phyloP scores from a whole-genome alignment of 2,329 filamentous ascomycete species.

The Calonectria leucothoes region DNA sequence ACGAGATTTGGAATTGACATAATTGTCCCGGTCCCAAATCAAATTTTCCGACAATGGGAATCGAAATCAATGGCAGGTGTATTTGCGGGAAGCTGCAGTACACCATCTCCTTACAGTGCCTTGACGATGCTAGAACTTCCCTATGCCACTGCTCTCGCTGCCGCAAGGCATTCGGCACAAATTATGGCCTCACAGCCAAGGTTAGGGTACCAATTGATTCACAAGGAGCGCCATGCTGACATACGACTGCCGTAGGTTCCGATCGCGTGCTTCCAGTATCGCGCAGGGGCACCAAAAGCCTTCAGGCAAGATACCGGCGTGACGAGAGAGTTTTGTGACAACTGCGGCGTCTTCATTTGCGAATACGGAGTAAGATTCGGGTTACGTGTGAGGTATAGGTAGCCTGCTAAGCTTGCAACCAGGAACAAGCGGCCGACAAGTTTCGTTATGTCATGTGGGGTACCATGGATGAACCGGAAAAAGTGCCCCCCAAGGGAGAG shows the following conservation, averaged over 20 bases:
- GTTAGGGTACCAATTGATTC: no score
- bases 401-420: neutral
- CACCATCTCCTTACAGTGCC: no score
- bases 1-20: no score
- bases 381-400: neutral
- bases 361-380: conserved; percentile 25
- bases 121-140: no score
- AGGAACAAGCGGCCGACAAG: conserved; percentile 57
- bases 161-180: no score
- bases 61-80: no score
- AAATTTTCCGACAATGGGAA: no score
- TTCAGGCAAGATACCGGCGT: conserved; percentile 31
- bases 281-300: conserved; percentile 14
- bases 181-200: no score
- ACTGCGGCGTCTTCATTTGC: conserved; percentile 30
- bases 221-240: no score
- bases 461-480: conserved; percentile 60
- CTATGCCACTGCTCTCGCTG: no score
- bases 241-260: conserved; percentile 23
- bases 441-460: conserved; percentile 59
- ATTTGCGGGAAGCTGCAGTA: no score
- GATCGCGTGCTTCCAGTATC: conserved; percentile 17
- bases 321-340: conserved; percentile 28
- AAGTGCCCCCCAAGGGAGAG: conserved; percentile 63
- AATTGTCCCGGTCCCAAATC: no score